Evolutionary conservation across 805 yeast species (phyloP), one percentile per base, ranked within the genome.

Genomic region (Isabelozyma pseudorhagii): DNA sequence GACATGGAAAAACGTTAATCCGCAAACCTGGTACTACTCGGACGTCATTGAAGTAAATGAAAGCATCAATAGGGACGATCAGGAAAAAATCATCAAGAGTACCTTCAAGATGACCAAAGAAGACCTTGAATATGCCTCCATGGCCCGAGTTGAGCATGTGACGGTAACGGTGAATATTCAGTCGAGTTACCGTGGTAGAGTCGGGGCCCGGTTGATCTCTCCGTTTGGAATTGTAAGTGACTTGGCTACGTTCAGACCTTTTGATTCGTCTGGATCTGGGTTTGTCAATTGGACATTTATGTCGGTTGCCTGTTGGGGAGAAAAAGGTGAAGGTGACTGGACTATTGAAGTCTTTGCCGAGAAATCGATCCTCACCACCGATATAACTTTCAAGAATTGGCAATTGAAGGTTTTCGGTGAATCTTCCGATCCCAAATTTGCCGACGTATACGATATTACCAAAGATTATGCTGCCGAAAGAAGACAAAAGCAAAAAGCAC

Each of bases 291-390:
- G 99, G 99, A 87, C 89, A 1, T 94, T 94, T 62, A 89, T 92
- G 89, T 81, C 93, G 9, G 98, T 94, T n/a, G 97, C 96, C 1
- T 98, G 94, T 65, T 94, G 98, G 97, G 97, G 97, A 39, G 92
- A 86, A 57, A 45, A 62, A 2, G 93, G 92, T 2, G 67, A 68
- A 25, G 99, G 99, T 9, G 82, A 79, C 5, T 94, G 99, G 99
- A 82, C 68, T 38, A 58, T 94, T 15, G 81, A 77, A 54, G 92
- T 92, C 1, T 66, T 62, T 49, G 63, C 63, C 6, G 57, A 55
- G 34, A 60, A 64, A n/a, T 66, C 60, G 1, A 70, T 72, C 49
- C 61, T 63, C 2, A 65, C 77, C 2, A 68, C 60, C 51, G 52
- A 52, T 13, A 62, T 74, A 40, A 49, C 52, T 0, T 75, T 94